Base-by-base conservation (phyloP, 2,329 filamentous ascomycete species). In the Sordariomycetes sp. region DNA sequence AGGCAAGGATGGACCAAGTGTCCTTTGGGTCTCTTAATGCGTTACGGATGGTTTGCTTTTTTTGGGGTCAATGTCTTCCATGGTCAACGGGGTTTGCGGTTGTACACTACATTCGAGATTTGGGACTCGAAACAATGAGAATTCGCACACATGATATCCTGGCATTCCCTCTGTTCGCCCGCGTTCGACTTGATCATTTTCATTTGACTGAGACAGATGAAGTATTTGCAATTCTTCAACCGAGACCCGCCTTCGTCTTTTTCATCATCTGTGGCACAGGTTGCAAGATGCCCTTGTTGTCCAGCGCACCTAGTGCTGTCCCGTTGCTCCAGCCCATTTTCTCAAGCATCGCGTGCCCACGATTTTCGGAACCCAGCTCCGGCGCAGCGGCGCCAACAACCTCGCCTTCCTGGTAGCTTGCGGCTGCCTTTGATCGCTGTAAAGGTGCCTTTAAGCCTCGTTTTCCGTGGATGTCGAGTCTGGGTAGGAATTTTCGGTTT, bases 271-370 rank as follows among this genome's bases (percentile, higher is more conserved):
- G 88, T 18, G 78, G 71, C 17, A 98, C 82, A 1, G 90, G 90
- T 40, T 86, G 76, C 42, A 94, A 59, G 34, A 94, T 92, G 21
- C 92, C 92, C 56, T 92, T 85, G 55, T 93, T 94, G 42, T 93
- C 79, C 2, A 66, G 53, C 9, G 84, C 76, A 34, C 92, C 92
- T 1, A 98, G 69, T 2, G 83, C 84, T 50, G 81, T 94, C 5
- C 92, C 92, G 34, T 71, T 81, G 40, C 75, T 83, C 88, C 92
- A 98, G 4, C 92, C 92, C 92, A 96, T 96, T 61, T 92, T 96
- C 61, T 94, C 86, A 42, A 98, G 61, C 77, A 98, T 84, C 4
- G 78, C 76, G 33, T 86, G 75, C 9, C 92, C 92, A 44, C 77
- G 86, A 53, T 94, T 96, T 34, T 82, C 83, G 5, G 68, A 65